Evolutionary conservation across 306 rosid genomes (phyloP), one percentile per base, ranked within the genome.

Genomic region (Corylus heterophylla): DNA sequence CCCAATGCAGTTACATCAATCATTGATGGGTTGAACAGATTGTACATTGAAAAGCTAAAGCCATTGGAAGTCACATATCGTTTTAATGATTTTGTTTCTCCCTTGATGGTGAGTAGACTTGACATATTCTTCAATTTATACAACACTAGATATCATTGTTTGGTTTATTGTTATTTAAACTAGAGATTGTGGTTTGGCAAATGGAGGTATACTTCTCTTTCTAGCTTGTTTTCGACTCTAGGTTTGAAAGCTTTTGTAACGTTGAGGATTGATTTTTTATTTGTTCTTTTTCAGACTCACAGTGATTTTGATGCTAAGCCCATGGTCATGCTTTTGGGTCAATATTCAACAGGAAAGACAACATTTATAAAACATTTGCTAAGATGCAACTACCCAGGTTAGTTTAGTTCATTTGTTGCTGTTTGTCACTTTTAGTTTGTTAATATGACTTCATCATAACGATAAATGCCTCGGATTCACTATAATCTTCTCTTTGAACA

Each of bases 251-350:
- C 18, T 75, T 42, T 81, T 37, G 48, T 74, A 83, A 85, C 39
- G 64, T 16, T 18, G 51, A 13, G 25, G 45, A 16, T 71, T 72
- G 31, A 37, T 74, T 54, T 44, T 4, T 88, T 68, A 37, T 83
- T 78, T 67, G 7, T 74, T 18, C 74, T 54, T 62, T 83, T 82
- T 85, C 87, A 95, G 98, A 85, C 91, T 27, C 82, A 74, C 78
- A 91, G 93, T 80, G 97, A 91, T 71, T 93, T 95, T 87, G 99
- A 95, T 87, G 96, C 99, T n/a, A 95, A 95, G 83, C 99, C 99
- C 29, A 93, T 95, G 98, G 89, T 95, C 69, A 93, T 93, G 98
- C 94, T 95, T 81, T 90, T 93, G 85, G 98, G 99, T 71, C 99
- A 95, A 80, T 95, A 95, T 86, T 95, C 99, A 55, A 95, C 99